Evolutionary conservation across 306 rosid species (phyloP), one percentile per base, ranked within the genome.

Genomic region (Cucurbita argyrosperma): DNA sequence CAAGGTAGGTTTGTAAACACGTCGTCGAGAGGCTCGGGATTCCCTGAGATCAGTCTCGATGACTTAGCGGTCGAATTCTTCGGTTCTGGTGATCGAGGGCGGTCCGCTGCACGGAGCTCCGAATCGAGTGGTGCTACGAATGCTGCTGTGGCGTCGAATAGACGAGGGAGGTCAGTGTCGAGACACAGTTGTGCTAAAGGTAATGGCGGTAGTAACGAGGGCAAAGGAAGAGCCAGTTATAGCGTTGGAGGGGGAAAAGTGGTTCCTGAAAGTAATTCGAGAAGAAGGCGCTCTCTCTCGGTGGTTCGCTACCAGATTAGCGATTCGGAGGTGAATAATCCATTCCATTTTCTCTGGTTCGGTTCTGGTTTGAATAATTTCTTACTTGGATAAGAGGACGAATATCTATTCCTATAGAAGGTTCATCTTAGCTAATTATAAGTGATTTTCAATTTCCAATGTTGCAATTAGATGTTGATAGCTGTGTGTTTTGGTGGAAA

Each of bases 21-120:
- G 13, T 82, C 84, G 11, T 82, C 84, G 14, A 84, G 96, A 35
- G 99, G 97, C 83, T 89, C 97, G 0, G 96, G 87, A 0, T 88
- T 91, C 80, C 92, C 97, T 62, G 99, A 95, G 81, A 89, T 95
- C 80, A 95, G 96, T 78, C 99, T 91, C 65, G 97, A 95, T 21
- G 99, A 95, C 69, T 85, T 95, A 60, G 96, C 96, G 30, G 65
- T 85, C 47, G 97, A 95, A 72, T 89, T 95, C 67, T 95, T 95
- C n/a, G 90, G 85, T 45, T 91, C 96, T 46, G 89, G 79, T 0
- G 86, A 85, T 21, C 84, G 96, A 53, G 92, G 93, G 2, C 85
- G 92, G 37, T 52, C 85, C 23, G 78, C 54, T 72, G 42, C 82
- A 65, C 56, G 88, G 56, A 66, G 60, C 77, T 83, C 83, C 8